Evolutionary conservation across 2,329 filamentous ascomycete genomes (phyloP).

Genomic region (Cladophialophora carrionii): DNA sequence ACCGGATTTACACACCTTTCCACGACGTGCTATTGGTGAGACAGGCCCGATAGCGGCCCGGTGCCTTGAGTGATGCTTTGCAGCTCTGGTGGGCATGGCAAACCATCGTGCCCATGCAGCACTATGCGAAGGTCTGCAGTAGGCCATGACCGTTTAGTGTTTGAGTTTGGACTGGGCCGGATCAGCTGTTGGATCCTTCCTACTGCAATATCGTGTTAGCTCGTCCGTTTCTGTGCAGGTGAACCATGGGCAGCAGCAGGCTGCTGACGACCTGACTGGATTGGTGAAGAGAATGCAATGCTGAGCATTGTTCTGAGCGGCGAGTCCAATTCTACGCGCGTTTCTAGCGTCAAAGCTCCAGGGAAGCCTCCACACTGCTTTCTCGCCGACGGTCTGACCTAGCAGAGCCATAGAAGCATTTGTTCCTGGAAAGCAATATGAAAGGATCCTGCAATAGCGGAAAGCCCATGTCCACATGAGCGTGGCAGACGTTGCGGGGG

Average conservation of each 20-base stretch:
- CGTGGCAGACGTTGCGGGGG: not conserved
- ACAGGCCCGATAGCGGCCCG: not conserved
- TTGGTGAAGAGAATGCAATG: not conserved
- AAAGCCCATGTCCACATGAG: not conserved
- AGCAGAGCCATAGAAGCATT: not conserved
- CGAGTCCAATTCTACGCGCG: no score
- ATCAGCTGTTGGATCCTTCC: not conserved
- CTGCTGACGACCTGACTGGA: not conserved
- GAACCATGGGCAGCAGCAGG: not conserved
- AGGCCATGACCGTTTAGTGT: not conserved
- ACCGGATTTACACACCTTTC: not conserved
- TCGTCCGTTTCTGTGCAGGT: not conserved
- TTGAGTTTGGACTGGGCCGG: not conserved
- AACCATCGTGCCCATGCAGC: not conserved
- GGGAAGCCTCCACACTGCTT: not conserved
- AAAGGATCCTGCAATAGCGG: not conserved
- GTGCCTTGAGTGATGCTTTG: not conserved
- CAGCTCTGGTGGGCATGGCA: not conserved
- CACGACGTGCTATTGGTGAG: not conserved
- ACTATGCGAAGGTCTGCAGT: not conserved
- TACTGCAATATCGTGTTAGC: not conserved
- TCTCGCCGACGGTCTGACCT: not conserved
- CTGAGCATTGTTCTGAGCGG: not conserved
- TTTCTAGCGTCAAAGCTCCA: not conserved
- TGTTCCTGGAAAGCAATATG: no score